Percentiles rank a stretch among this genome's conserved stretches.
Evolutionary conservation across 129 eudicot species (phyloP).

Genomic region (Lonicera japonica): DNA sequence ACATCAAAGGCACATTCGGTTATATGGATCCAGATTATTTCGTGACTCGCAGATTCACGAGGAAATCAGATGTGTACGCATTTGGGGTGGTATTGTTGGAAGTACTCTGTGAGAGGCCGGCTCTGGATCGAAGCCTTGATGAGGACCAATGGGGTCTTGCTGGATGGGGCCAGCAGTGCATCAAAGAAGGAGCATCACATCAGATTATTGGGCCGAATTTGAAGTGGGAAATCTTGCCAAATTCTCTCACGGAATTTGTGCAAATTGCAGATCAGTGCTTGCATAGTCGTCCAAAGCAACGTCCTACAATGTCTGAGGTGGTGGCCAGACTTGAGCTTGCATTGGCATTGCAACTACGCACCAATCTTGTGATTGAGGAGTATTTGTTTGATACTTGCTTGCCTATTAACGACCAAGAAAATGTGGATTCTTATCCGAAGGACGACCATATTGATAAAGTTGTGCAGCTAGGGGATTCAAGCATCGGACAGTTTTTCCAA

Average conservation of each 20-base stretch:
- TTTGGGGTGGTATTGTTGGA: background rate
- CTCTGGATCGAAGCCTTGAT: background rate
- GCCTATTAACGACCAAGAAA: background rate
- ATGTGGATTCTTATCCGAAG: background rate
- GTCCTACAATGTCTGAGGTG: background rate
- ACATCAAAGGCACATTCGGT: background rate
- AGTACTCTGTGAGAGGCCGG: background rate
- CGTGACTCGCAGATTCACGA: background rate
- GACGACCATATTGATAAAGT: background rate
- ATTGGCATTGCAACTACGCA: background rate
- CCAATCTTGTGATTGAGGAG: background rate
- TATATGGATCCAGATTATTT: background rate
- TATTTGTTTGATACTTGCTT: too few species aligned
- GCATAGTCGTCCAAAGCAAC: constrained; percentile 2
- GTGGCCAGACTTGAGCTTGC: background rate
- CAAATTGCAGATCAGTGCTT: background rate
- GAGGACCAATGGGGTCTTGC: background rate
- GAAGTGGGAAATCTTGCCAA: background rate
- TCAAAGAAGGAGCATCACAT: background rate
- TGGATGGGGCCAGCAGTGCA: background rate
- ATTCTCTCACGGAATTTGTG: background rate
- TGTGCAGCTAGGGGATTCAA: background rate
- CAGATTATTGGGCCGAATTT: background rate
- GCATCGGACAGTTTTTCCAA: background rate
- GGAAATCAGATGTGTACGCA: background rate